Percentiles rank a stretch among this genome's conserved stretches.
Conservation (phyloP, 306 rosid species). For the Prunus persica region DNA sequence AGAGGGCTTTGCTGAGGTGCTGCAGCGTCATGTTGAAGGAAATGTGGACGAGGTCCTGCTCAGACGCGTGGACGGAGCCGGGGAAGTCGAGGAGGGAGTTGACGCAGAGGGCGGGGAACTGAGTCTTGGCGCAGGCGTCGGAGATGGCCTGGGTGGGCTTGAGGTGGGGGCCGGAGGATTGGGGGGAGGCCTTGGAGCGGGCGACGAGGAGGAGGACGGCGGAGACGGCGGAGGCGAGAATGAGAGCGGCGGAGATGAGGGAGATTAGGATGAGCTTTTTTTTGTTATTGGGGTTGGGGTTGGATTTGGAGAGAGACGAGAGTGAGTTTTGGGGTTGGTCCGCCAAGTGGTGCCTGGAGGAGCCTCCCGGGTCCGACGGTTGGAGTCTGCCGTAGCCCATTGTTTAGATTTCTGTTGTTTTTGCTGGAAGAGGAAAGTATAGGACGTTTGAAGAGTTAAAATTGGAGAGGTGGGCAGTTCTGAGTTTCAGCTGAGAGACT, state of each 20-base stretch:
- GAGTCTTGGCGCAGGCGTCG: conserved; percentile 56
- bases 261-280: conserved; percentile 44
- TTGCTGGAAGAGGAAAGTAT: too few relatives aligned
- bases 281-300: neutral
- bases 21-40: conserved; percentile 81
- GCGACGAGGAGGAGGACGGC: conserved; percentile 31
- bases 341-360: neutral
- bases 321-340: neutral
- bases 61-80: conserved; percentile 56
- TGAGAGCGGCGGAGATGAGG: conserved; percentile 37
- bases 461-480: neutral
- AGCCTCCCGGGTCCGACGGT: conserved; percentile 23
- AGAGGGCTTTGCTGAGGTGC: conserved; percentile 57
- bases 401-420: neutral
- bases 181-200: conserved; percentile 12
- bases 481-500: too few relatives aligned
- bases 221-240: conserved; percentile 55
- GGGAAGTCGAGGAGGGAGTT: conserved; percentile 69
- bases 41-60: conserved; percentile 78
- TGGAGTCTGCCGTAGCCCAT: conserved; percentile 65
- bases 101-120: conserved; percentile 61
- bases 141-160: conserved; percentile 80
- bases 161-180: conserved; percentile 5
- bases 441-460: neutral
- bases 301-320: neutral